Evolutionary conservation across 2,329 filamentous ascomycete species (phyloP).

Genomic region (Dothiorella sarmentorum): DNA sequence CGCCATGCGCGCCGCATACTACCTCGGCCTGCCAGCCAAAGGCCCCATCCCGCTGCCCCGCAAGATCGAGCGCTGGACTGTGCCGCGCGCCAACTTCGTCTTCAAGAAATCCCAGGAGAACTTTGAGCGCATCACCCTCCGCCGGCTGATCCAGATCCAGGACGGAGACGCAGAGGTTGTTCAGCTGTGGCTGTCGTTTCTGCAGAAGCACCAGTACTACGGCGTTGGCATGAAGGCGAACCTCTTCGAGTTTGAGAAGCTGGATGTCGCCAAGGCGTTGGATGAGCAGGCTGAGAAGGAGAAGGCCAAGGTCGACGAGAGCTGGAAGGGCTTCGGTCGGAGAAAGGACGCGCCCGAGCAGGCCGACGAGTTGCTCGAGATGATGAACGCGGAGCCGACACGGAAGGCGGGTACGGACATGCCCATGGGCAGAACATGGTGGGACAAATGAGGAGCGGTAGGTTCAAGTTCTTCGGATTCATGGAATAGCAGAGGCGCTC

Average conservation of each 20-base stretch:
- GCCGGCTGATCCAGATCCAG: conserved; percentile 84
- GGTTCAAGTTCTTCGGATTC: no score
- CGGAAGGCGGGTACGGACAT: conserved; percentile 15
- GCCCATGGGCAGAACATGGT: background rate
- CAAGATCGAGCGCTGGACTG: conserved; percentile 90
- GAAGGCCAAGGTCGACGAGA: conserved; percentile 26
- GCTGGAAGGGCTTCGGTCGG: conserved; percentile 27
- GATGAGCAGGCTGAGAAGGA: conserved; percentile 33
- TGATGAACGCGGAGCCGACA: conserved; percentile 25
- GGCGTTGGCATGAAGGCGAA: conserved; percentile 99
- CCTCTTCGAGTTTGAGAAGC: conserved; percentile 78
- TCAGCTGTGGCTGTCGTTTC: conserved; percentile 85
- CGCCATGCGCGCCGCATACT: conserved; percentile 90
- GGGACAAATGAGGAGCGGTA: conserved; percentile 1
- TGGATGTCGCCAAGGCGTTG: conserved; percentile 39
- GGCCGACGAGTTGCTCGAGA: conserved; percentile 20
- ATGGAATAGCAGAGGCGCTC: no score
- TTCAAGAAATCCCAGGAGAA: conserved; percentile 98
- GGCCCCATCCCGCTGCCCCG: conserved; percentile 84
- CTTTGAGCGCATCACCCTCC: conserved; percentile 85
- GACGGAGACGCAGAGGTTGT: conserved; percentile 88
- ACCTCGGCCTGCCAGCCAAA: conserved; percentile 77
- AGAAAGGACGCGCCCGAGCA: conserved; percentile 22
- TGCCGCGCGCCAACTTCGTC: conserved; percentile 83
- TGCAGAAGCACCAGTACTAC: conserved; percentile 88